A percentile compares a stretch with the other conserved stretches of the same genome.
These are phyloP conservation scores for Acanthamoeba triangularis DNA, from an alignment of 208 protist genomes.

Conservation along the genomic window DNA sequence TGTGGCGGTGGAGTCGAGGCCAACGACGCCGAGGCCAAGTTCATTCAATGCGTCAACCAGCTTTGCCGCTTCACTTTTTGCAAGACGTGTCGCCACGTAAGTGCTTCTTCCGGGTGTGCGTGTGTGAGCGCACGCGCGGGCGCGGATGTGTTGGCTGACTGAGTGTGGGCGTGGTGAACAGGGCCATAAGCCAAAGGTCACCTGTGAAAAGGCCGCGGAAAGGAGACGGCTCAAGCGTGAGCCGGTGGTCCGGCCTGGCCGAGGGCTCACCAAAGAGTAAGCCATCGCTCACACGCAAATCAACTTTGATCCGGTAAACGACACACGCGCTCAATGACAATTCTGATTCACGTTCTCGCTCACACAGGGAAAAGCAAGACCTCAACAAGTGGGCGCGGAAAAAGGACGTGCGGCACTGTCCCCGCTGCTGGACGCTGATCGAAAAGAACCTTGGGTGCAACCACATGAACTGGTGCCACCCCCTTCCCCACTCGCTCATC, in stretches of 20 bases:
- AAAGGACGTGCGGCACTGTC: neutral
- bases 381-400: neutral
- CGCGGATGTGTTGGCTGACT: neutral
- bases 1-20: neutral
- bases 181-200: neutral
- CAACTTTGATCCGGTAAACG: neutral
- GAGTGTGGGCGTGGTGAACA: neutral
- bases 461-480: neutral
- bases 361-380: neutral
- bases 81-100: neutral
- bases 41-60: slow-evolving; percentile 22
- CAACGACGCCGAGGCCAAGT: neutral
- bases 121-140: neutral
- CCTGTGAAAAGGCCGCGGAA: neutral
- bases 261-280: neutral
- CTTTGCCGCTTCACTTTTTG: slow-evolving; percentile 6
- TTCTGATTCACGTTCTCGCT: neutral
- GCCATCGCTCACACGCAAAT: neutral
- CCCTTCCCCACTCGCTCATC: too few relatives aligned
- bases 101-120: neutral
- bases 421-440: neutral
- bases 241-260: neutral
- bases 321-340: neutral
- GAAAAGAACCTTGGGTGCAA: slow-evolving; percentile 1
- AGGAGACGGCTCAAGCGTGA: neutral